These are phyloP conservation scores for Backusella westeae DNA, from an alignment of 192 early-diverging fungal genomes.

Conservation along the genomic window DNA sequence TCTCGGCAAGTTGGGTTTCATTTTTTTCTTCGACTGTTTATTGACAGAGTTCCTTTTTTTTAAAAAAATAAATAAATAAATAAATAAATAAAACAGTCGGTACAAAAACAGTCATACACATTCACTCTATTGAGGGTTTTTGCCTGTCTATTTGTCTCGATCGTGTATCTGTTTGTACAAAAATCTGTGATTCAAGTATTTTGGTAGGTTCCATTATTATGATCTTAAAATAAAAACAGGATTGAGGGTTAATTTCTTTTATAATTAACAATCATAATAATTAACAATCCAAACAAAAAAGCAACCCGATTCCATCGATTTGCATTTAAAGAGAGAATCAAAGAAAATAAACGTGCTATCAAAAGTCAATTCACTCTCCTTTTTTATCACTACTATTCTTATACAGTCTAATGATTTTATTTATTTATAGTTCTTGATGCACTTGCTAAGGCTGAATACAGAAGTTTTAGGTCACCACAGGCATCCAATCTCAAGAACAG, in stretches of 20 bases:
- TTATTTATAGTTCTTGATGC: conserved; percentile 29
- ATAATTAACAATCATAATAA: background rate
- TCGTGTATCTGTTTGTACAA: conserved; percentile 21
- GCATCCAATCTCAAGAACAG: background rate
- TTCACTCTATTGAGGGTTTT: conserved; percentile 13
- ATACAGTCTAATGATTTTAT: background rate
- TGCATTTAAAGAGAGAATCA: conserved; percentile 30
- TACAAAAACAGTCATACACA: conserved; percentile 25
- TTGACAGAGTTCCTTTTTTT: too few relatives aligned
- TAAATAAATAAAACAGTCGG: background rate
- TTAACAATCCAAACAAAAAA: background rate
- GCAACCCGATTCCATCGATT: conserved; percentile 32
- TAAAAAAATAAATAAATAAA: too few relatives aligned
- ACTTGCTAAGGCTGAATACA: conserved; percentile 25
- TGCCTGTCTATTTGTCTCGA: conserved; percentile 26
- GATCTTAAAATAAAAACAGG: background rate
- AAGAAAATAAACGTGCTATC: conserved; percentile 23
- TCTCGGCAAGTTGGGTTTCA: conserved; percentile 3
- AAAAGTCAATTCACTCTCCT: conserved; percentile 15
- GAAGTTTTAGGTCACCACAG: conserved; percentile 1
- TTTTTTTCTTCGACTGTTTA: background rate
- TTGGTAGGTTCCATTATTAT: conserved; percentile 18
- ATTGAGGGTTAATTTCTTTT: background rate
- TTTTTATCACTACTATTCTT: background rate
- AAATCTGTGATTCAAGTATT: conserved; percentile 30